Percentiles rank a stretch among this genome's conserved stretches.
phyloP scores from a whole-genome alignment of 805 yeast species.

The Teunomyces atbi region DNA sequence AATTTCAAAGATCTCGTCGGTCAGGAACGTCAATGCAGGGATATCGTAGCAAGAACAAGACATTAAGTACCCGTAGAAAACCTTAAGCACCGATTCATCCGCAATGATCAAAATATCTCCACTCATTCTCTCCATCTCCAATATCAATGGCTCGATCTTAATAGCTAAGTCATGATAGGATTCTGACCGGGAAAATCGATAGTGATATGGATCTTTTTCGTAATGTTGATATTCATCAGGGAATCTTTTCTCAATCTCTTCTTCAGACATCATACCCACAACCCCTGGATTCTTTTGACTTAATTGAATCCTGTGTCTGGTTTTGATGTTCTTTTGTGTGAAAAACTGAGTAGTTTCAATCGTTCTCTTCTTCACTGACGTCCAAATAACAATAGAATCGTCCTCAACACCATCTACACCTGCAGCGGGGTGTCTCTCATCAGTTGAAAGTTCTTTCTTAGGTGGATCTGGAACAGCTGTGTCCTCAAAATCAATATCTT shows the following conservation, averaged over 20 bases:
- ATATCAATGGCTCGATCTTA: conserved; percentile 85
- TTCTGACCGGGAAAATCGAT: conserved; percentile 87
- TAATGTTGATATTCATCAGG: conserved; percentile 72
- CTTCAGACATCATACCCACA: conserved; percentile 65
- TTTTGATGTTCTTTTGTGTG: conserved; percentile 57
- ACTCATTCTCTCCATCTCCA: conserved; percentile 91
- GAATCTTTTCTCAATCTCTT: conserved; percentile 55
- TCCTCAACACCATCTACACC: conserved; percentile 58
- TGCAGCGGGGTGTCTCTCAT: conserved; percentile 43
- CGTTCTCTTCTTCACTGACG: conserved; percentile 85
- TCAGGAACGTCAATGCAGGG: conserved; percentile 74
- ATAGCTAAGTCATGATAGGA: conserved; percentile 95
- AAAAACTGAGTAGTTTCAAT: conserved; percentile 75
- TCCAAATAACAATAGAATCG: conserved; percentile 83
- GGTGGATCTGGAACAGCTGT: conserved; percentile 6
- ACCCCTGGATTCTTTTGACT: conserved; percentile 89
- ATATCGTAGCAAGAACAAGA: conserved; percentile 85
- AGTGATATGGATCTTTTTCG: conserved; percentile 83
- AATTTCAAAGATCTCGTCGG: conserved; percentile 82
- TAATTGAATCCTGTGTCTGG: conserved; percentile 76
- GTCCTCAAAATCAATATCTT: conserved; percentile 8
- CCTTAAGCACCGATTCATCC: conserved; percentile 86
- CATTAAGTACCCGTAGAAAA: conserved; percentile 92
- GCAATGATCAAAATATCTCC: conserved; percentile 89
- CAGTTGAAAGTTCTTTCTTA: conserved; percentile 25